Conservation (phyloP, 352 stramenopile genomes). For the Halophytophthora batemanensis region DNA sequence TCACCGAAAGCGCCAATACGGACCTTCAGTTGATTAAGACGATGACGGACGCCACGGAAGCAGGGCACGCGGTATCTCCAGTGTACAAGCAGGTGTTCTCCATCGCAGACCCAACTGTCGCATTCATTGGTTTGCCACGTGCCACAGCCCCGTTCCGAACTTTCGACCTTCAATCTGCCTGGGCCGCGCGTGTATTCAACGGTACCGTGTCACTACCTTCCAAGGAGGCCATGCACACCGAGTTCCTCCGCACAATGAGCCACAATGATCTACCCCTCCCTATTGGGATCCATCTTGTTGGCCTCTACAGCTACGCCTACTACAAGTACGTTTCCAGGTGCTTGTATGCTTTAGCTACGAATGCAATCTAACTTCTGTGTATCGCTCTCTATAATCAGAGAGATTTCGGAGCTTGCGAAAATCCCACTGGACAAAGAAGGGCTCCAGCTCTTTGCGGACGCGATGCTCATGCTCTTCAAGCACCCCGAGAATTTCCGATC, state of each 20-base stretch:
- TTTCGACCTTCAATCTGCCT: conserved; percentile 57
- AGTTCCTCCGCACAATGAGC: conserved; percentile 29
- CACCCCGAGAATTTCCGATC: conserved; percentile 34
- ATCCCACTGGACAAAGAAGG: conserved; percentile 22
- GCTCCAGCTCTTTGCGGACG: conserved; percentile 16
- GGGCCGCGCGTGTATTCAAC: conserved; percentile 36
- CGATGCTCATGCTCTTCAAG: conserved; percentile 8
- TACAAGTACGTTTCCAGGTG: conserved; percentile 14
- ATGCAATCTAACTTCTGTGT: background rate
- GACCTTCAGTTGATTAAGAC: conserved; percentile 5
- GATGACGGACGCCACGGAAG: conserved; percentile 18
- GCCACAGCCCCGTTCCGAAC: conserved; percentile 51
- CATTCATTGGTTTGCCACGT: conserved; percentile 48
- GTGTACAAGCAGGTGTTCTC: conserved; percentile 57
- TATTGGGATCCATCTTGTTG: conserved; percentile 40
- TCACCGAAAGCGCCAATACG: background rate
- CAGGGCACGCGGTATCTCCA: conserved; percentile 31
- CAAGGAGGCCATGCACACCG: conserved; percentile 40
- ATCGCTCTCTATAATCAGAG: conserved; percentile 5
- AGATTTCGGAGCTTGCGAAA: conserved; percentile 17
- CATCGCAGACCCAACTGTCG: conserved; percentile 51
- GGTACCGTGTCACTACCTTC: conserved; percentile 19
- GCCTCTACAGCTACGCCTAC: conserved; percentile 23
- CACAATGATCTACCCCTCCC: conserved; percentile 17
- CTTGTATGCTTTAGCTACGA: too few species aligned